phyloP scores from a whole-genome alignment of 768 basidiomycete species.

The Mycena maculata region DNA sequence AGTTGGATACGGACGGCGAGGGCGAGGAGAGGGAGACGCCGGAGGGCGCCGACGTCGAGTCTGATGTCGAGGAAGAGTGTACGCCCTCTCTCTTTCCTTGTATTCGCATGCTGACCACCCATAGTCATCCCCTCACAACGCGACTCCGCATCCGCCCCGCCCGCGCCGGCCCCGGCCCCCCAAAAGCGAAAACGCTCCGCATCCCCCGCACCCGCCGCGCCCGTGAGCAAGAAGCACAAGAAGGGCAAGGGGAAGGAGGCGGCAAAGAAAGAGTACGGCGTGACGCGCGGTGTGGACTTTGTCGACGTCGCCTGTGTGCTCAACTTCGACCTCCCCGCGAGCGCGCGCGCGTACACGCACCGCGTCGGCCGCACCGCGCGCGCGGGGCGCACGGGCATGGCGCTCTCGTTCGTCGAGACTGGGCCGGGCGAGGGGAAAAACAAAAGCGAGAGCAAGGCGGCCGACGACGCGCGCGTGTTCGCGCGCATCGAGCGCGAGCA shows the following conservation, averaged over 20 bases:
- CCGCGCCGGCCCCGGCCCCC: conserved; percentile 37
- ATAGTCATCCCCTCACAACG: conserved; percentile 70
- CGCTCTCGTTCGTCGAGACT: conserved; percentile 89
- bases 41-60: conserved; percentile 30
- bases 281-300: conserved; percentile 97
- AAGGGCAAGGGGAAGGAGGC: conserved; percentile 57
- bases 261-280: conserved; percentile 80
- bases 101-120: not conserved
- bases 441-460: conserved; percentile 52
- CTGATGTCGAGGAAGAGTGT: conserved; percentile 45
- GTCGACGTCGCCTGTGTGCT: conserved; percentile 96
- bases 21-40: conserved; percentile 59
- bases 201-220: conserved; percentile 49
- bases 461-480: conserved; percentile 87
- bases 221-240: conserved; percentile 57
- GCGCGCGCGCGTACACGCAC: conserved; percentile 91
- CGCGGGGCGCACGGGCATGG: conserved; percentile 92
- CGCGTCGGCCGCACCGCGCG: conserved; percentile 97
- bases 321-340: conserved; percentile 96
- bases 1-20: conserved; percentile 47
- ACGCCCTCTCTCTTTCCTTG: conserved; percentile 8
- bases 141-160: conserved; percentile 44
- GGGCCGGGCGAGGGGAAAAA: conserved; percentile 48
- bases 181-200: conserved; percentile 70
- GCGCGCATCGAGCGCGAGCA: conserved; percentile 82